Conservation (phyloP, 768 basidiomycete genomes). For the Suillus discolor region DNA sequence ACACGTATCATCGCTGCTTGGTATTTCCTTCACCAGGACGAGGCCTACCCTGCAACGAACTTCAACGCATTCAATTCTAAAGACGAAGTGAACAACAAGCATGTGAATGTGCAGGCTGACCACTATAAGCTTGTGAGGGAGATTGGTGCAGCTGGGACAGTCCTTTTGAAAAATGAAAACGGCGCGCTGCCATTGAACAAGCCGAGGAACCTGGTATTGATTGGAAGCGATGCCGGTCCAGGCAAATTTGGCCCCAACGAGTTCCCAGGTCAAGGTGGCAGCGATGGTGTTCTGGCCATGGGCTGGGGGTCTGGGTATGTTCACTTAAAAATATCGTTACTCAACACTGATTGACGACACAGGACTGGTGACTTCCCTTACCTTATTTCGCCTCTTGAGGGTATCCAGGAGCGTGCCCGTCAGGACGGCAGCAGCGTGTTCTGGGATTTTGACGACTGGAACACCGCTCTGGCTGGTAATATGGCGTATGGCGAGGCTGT, state of each 20-base stretch:
- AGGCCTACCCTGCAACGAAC: conserved; percentile 63
- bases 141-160: conserved; percentile 73
- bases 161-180: conserved; percentile 73
- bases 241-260: conserved; percentile 66
- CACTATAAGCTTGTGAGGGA: conserved; percentile 69
- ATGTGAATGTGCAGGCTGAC: conserved; percentile 69
- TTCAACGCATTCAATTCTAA: conserved; percentile 67
- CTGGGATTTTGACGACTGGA: conserved; percentile 67
- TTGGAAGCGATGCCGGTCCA: conserved; percentile 64
- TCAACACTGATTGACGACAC: not conserved
- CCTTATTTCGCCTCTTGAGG: conserved; percentile 74
- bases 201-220: conserved; percentile 53
- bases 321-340: not conserved
- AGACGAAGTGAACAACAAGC: conserved; percentile 56
- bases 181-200: conserved; percentile 57
- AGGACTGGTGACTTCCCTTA: conserved; percentile 74
- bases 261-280: conserved; percentile 57
- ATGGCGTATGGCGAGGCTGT: conserved; percentile 52
- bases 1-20: conserved; percentile 74
- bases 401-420: conserved; percentile 68
- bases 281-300: conserved; percentile 77
- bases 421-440: conserved; percentile 60
- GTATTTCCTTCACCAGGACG: conserved; percentile 62
- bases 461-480: conserved; percentile 50
- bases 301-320: conserved; percentile 81